These are phyloP conservation scores for Seiridium cupressi DNA, from an alignment of 2,329 filamentous ascomycete genomes.

Conservation along the genomic window DNA sequence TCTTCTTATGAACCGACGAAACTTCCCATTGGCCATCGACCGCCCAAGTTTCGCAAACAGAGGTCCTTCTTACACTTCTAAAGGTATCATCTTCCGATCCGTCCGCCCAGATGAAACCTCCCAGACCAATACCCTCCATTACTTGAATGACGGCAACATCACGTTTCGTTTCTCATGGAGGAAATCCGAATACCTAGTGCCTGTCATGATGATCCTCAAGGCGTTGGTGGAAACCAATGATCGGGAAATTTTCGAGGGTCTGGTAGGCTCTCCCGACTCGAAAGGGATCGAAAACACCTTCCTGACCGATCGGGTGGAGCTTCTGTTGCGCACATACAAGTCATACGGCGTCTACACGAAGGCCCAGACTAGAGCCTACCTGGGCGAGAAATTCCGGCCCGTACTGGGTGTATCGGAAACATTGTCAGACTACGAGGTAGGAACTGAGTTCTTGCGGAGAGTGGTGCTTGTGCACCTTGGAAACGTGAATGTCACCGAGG, in stretches of 20 bases:
- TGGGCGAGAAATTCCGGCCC: conserved; percentile 88
- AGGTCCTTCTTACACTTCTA: conserved; percentile 83
- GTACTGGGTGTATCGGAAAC: conserved; percentile 82
- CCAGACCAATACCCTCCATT: conserved; percentile 95
- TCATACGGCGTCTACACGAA: conserved; percentile 80
- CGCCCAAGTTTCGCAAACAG: conserved; percentile 87
- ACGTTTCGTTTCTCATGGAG: conserved; percentile 98
- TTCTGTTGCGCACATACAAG: conserved; percentile 91
- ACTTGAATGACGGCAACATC: conserved; percentile 91
- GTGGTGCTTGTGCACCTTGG: conserved; percentile 92
- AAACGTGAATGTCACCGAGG: conserved; percentile 77
- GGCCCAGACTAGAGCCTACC: conserved; percentile 77
- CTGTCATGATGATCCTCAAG: conserved; percentile 95
- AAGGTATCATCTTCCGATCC: conserved; percentile 86
- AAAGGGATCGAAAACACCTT: conserved; percentile 85
- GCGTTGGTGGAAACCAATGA: conserved; percentile 95
- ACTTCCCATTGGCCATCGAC: conserved; percentile 92
- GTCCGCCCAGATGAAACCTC: conserved; percentile 97
- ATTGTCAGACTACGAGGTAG: conserved; percentile 83
- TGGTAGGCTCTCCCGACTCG: conserved; percentile 75
- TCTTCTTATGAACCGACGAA: conserved; percentile 84
- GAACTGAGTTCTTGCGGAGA: conserved; percentile 85
- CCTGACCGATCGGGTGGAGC: conserved; percentile 89
- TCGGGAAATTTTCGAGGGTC: conserved; percentile 89
- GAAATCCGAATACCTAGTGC: conserved; percentile 95